These are phyloP conservation scores for Aspergillus awamori DNA, from an alignment of 2,329 filamentous ascomycete genomes.

Conservation along the genomic window DNA sequence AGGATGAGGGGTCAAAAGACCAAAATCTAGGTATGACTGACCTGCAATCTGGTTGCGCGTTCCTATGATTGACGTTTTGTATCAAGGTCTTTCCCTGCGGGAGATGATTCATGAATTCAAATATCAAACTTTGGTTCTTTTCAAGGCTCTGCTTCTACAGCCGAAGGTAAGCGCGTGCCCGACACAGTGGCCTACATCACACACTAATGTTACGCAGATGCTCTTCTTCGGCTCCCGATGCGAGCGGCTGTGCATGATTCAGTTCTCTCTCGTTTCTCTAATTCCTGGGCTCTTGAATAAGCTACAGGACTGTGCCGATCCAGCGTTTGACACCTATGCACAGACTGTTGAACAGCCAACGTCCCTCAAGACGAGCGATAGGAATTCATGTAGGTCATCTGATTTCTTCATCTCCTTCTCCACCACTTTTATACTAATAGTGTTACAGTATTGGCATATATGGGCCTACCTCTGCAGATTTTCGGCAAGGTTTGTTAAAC, in stretches of 20 bases:
- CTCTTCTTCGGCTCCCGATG: conserved; percentile 98
- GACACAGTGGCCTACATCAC: neutral
- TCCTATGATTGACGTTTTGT: conserved; percentile 16
- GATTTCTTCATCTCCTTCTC: neutral
- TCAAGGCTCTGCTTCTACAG: conserved; percentile 92
- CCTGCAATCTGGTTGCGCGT: neutral
- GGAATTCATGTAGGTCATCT: conserved; percentile 65
- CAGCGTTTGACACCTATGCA: conserved; percentile 84
- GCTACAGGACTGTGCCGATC: conserved; percentile 93
- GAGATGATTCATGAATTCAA: conserved; percentile 94
- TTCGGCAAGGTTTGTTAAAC: conserved; percentile 74
- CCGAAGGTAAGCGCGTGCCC: conserved; percentile 69
- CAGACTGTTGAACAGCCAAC: conserved; percentile 74
- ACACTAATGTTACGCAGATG: conserved; percentile 64
- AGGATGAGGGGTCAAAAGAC: conserved; percentile 74
- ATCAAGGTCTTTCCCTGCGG: conserved; percentile 68
- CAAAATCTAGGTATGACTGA: conserved; percentile 76
- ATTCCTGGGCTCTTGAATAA: conserved; percentile 90
- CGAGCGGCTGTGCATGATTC: conserved; percentile 95
- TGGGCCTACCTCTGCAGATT: conserved; percentile 91
- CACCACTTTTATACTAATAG: conserved; percentile 27
- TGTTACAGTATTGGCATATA: conserved; percentile 74
- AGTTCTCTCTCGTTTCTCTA: conserved; percentile 93
- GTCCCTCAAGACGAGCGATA: conserved; percentile 86
- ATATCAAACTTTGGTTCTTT: conserved; percentile 88